Percentiles rank a stretch among this genome's conserved stretches.
phyloP scores from a whole-genome alignment of 257 asterid species.

The Petrea volubilis region DNA sequence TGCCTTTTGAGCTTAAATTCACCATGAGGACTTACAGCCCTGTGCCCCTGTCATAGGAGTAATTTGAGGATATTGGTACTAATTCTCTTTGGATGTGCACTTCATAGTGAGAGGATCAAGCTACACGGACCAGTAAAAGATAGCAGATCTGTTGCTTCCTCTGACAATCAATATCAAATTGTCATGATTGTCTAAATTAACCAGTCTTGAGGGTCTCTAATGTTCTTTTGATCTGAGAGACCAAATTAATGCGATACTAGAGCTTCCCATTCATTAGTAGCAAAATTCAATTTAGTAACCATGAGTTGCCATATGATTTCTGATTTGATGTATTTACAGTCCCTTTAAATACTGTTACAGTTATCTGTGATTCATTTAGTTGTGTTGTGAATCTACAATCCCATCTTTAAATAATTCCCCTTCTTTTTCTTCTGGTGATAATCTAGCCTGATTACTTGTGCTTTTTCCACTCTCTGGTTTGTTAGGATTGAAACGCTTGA shows the following conservation, averaged over 20 bases:
- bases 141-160: neutral
- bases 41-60: no score
- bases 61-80: no score
- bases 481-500: constrained; percentile 69
- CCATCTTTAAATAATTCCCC: neutral
- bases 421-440: neutral
- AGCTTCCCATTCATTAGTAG: neutral
- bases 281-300: constrained; percentile 1
- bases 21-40: neutral
- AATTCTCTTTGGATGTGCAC: neutral
- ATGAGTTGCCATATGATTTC: constrained; percentile 9
- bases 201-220: neutral
- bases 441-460: constrained; percentile 27
- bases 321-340: neutral
- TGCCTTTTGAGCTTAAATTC: neutral
- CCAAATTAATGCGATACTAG: neutral
- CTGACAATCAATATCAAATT: neutral
- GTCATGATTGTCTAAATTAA: neutral
- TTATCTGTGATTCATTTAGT: neutral
- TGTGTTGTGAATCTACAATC: constrained; percentile 14
- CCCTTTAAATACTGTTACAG: neutral
- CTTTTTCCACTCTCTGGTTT: constrained; percentile 24
- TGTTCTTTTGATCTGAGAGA: constrained; percentile 6
- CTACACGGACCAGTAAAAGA: neutral
- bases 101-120: neutral